Percentiles rank a stretch among this genome's conserved stretches.
Evolutionary conservation across 148 eudicot species (phyloP).

Genomic region (Limonium bicolor): DNA sequence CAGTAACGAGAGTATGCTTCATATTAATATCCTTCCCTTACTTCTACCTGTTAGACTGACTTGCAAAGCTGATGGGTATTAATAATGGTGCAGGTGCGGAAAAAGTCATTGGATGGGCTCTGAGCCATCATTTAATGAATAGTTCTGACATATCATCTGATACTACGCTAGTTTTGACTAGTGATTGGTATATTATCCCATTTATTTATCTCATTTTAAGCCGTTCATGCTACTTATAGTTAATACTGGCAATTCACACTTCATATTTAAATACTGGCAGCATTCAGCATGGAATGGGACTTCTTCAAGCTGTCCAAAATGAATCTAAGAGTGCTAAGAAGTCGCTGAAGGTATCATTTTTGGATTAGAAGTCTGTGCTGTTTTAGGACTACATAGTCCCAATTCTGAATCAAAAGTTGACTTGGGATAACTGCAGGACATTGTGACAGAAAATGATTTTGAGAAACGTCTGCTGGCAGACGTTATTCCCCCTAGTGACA

Average conservation of each 20-base stretch:
- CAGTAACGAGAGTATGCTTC: slow-evolving; percentile 56
- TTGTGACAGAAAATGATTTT: slow-evolving; percentile 89
- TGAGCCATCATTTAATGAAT: slow-evolving; percentile 76
- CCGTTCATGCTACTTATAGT: too few species aligned
- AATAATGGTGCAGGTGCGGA: slow-evolving; percentile 61
- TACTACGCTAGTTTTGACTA: slow-evolving; percentile 39
- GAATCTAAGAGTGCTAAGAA: slow-evolving; percentile 82
- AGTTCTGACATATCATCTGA: slow-evolving; percentile 31
- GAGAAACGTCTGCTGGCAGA: slow-evolving; percentile 80
- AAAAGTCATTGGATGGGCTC: slow-evolving; percentile 89
- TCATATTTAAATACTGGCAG: slow-evolving; percentile 21
- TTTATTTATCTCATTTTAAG: too few species aligned
- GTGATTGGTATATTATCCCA: slow-evolving; percentile 78
- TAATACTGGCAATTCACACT: too few species aligned
- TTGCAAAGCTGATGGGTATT: too few species aligned
- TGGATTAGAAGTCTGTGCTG: not conserved
- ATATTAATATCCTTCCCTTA: not conserved
- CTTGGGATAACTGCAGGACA: slow-evolving; percentile 41
- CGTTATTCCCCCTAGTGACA: slow-evolving; percentile 91
- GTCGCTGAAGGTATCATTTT: slow-evolving; percentile 53
- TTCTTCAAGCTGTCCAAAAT: slow-evolving; percentile 61
- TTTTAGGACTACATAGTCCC: not conserved
- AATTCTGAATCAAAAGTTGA: not conserved
- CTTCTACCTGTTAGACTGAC: too few species aligned
- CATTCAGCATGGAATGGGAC: slow-evolving; percentile 59